phyloP scores from a whole-genome alignment of 441 rosid genomes.

The Metrosideros polymorpha region DNA sequence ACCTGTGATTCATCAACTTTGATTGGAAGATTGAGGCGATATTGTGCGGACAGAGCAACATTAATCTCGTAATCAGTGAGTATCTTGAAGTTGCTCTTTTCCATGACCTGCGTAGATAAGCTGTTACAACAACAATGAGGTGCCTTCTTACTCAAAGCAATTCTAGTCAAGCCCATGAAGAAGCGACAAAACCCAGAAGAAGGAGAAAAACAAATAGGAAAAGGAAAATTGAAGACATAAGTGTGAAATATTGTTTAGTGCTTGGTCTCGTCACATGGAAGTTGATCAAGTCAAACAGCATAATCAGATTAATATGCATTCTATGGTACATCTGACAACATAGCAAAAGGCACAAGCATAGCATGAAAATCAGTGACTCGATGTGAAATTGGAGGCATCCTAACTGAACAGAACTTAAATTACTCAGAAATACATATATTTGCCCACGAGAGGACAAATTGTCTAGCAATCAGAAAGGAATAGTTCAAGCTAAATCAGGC shows the following conservation, averaged over 20 bases:
- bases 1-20: slow-evolving; percentile 6
- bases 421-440: not conserved
- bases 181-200: not conserved
- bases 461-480: not conserved
- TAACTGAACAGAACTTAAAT: not conserved
- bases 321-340: not conserved
- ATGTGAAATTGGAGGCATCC: not conserved
- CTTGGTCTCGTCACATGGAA: not conserved
- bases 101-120: not conserved
- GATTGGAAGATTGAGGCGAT: slow-evolving; percentile 7
- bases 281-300: not conserved
- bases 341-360: not conserved
- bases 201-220: not conserved
- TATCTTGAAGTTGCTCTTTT: slow-evolving; percentile 10
- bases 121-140: not conserved
- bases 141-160: not conserved
- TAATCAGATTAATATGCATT: not conserved
- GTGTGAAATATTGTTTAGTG: not conserved
- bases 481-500: not conserved
- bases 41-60: slow-evolving; percentile 6
- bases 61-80: not conserved
- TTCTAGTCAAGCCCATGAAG: not conserved
- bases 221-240: not conserved
- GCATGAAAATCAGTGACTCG: not conserved
- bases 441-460: not conserved